Evolutionary conservation across 768 basidiomycete species (phyloP).

Genomic region (Goffeauzyma gilvescens): DNA sequence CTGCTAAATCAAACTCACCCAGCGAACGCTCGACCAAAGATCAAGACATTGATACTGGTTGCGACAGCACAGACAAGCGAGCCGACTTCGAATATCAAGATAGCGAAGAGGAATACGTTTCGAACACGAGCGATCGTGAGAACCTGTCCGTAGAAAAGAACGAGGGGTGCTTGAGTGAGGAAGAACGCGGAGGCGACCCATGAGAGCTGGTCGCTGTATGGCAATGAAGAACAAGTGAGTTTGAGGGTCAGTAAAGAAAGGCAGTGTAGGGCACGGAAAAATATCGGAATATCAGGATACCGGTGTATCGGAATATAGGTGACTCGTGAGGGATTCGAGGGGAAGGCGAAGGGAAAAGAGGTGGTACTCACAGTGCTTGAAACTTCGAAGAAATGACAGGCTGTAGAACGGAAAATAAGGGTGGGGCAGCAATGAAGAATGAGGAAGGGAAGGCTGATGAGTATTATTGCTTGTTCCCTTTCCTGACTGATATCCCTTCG

Average conservation of each 20-base stretch:
- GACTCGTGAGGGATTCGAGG: background rate
- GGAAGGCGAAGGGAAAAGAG: background rate
- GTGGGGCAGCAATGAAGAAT: too few relatives aligned
- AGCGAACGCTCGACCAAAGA: conserved; percentile 36
- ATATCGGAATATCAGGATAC: background rate
- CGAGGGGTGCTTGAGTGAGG: background rate
- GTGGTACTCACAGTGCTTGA: too few relatives aligned
- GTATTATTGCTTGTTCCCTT: too few relatives aligned
- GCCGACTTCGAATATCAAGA: conserved; percentile 37
- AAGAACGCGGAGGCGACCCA: background rate
- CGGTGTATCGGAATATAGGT: too few relatives aligned
- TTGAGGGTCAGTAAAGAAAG: background rate
- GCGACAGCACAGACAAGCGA: conserved; percentile 36
- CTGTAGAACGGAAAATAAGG: too few relatives aligned
- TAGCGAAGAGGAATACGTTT: conserved; percentile 24
- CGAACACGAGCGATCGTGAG: conserved; percentile 25
- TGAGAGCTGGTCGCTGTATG: background rate
- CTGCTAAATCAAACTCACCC: conserved; percentile 19
- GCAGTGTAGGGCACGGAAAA: background rate
- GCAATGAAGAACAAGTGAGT: background rate
- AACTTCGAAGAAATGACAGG: too few relatives aligned
- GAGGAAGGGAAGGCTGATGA: too few relatives aligned
- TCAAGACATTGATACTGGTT: conserved; percentile 22
- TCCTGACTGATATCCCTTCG: too few relatives aligned
- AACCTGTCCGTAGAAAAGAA: conserved; percentile 10